phyloP scores from a whole-genome alignment of 2,329 filamentous ascomycete species.

The Trichocomaceae sp. region DNA sequence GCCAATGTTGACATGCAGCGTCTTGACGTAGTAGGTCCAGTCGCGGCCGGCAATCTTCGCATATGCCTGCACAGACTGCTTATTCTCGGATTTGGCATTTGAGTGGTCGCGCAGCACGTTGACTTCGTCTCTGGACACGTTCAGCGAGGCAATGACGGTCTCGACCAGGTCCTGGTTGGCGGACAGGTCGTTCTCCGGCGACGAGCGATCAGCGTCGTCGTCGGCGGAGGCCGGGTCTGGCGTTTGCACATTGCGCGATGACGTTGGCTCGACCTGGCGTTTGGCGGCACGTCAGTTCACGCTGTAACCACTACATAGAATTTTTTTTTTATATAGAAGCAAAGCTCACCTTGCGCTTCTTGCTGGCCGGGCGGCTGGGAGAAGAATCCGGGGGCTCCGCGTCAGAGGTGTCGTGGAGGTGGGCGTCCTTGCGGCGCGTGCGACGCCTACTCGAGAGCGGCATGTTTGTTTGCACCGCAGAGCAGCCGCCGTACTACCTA shows the following conservation, averaged over 20 bases:
- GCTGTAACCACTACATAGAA: no score
- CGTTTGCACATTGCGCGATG: slow-evolving; percentile 26
- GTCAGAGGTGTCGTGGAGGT: slow-evolving; percentile 40
- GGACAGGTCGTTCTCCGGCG: slow-evolving; percentile 36
- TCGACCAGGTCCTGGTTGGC: slow-evolving; percentile 42
- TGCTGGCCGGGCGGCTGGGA: slow-evolving; percentile 40
- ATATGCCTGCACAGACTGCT: slow-evolving; percentile 44
- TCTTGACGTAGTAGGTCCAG: slow-evolving; percentile 48
- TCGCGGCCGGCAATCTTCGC: slow-evolving; percentile 46
- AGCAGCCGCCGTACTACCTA: neutral
- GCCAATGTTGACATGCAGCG: slow-evolving; percentile 44
- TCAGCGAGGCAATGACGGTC: slow-evolving; percentile 43
- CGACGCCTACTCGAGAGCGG: slow-evolving; percentile 40
- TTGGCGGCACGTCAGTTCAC: slow-evolving; percentile 3
- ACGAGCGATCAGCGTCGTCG: slow-evolving; percentile 37
- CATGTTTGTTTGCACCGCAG: slow-evolving; percentile 22
- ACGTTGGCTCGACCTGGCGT: slow-evolving; percentile 32
- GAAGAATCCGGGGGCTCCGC: slow-evolving; percentile 43
- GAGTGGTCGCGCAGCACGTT: slow-evolving; percentile 40
- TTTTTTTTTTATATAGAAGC: neutral
- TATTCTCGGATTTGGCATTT: slow-evolving; percentile 40
- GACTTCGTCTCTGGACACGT: slow-evolving; percentile 38
- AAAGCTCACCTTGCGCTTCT: slow-evolving; percentile 43
- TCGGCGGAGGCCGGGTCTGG: slow-evolving; percentile 29
- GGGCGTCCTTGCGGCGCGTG: slow-evolving; percentile 40